Evolutionary conservation across 2,329 filamentous ascomycete species (phyloP).

Genomic region (Pestalotiopsis sp.): DNA sequence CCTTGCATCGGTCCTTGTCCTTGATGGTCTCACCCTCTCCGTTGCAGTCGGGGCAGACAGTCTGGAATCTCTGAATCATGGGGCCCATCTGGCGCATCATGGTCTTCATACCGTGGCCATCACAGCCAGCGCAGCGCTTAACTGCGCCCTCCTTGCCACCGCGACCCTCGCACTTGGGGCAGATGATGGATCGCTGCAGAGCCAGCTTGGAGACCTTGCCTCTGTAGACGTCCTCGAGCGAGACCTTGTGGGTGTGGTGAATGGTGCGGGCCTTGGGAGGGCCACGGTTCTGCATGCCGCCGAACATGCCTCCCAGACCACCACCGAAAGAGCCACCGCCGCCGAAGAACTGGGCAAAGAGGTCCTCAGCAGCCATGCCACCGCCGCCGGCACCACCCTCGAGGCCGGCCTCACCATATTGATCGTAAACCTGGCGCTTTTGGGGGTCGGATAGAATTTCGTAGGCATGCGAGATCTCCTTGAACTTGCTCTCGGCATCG

Average conservation of each 20-base stretch:
- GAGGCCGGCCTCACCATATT: slow-evolving; percentile 96
- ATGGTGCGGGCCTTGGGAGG: slow-evolving; percentile 92
- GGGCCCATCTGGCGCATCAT: slow-evolving; percentile 99
- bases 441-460: slow-evolving; percentile 91
- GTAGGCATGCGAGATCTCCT: slow-evolving; percentile 94
- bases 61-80: slow-evolving; percentile 99
- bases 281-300: slow-evolving; percentile 72
- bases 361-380: slow-evolving; percentile 93
- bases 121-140: slow-evolving; percentile 87
- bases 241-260: slow-evolving; percentile 97
- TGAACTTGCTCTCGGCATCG: slow-evolving; percentile 95
- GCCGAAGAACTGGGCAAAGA: slow-evolving; percentile 97
- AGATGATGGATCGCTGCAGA: slow-evolving; percentile 96
- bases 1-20: slow-evolving; percentile 97
- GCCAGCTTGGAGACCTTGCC: slow-evolving; percentile 98
- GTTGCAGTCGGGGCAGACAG: slow-evolving; percentile 96
- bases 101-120: slow-evolving; percentile 97
- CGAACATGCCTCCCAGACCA: slow-evolving; percentile 79
- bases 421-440: slow-evolving; percentile 91
- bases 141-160: slow-evolving; percentile 98
- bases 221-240: slow-evolving; percentile 95
- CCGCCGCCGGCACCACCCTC: slow-evolving; percentile 81
- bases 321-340: slow-evolving; percentile 72
- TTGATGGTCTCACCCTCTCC: slow-evolving; percentile 96
- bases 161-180: slow-evolving; percentile 88